Percentiles rank a stretch among this genome's conserved stretches.
Conservation (phyloP, 1,284 basidiomycete species). For the Irpex lacteus region DNA sequence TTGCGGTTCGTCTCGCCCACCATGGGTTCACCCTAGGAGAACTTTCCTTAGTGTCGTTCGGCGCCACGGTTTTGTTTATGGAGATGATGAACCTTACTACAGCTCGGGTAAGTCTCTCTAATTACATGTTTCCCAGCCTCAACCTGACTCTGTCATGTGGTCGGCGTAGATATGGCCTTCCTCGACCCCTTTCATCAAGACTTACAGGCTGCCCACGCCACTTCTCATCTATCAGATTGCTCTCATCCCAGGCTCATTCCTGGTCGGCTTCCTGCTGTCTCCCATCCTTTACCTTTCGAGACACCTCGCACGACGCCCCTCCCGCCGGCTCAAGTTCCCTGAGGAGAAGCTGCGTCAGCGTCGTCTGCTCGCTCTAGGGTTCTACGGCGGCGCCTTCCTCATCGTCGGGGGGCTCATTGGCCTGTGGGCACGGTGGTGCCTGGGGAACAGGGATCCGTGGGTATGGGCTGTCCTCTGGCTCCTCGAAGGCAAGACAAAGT, state of each 20-base stretch:
- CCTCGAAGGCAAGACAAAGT: conserved; percentile 71
- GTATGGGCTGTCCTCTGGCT: conserved; percentile 80
- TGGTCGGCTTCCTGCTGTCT: conserved; percentile 92
- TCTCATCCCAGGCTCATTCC: conserved; percentile 88
- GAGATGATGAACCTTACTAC: conserved; percentile 84
- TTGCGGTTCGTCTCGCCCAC: conserved; percentile 86
- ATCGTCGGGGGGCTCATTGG: conserved; percentile 88
- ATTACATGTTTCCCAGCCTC: neutral
- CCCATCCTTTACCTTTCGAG: conserved; percentile 92
- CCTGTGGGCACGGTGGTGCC: conserved; percentile 88
- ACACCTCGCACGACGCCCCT: conserved; percentile 88
- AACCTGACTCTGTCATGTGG: conserved; percentile 15
- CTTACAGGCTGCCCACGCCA: conserved; percentile 91
- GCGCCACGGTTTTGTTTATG: conserved; percentile 84
- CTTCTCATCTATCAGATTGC: conserved; percentile 92
- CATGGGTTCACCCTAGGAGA: conserved; percentile 95
- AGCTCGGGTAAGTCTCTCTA: conserved; percentile 56
- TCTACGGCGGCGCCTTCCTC: conserved; percentile 78
- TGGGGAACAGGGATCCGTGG: conserved; percentile 87
- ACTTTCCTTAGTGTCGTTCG: conserved; percentile 83
- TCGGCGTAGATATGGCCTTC: conserved; percentile 68
- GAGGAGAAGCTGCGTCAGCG: conserved; percentile 86
- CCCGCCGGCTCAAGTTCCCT: conserved; percentile 86
- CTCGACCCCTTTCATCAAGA: conserved; percentile 86
- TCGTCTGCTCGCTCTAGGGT: conserved; percentile 81